These are phyloP conservation scores for Leccinum pellstonianum DNA, from an alignment of 768 basidiomycete species.

Conservation along the genomic window DNA sequence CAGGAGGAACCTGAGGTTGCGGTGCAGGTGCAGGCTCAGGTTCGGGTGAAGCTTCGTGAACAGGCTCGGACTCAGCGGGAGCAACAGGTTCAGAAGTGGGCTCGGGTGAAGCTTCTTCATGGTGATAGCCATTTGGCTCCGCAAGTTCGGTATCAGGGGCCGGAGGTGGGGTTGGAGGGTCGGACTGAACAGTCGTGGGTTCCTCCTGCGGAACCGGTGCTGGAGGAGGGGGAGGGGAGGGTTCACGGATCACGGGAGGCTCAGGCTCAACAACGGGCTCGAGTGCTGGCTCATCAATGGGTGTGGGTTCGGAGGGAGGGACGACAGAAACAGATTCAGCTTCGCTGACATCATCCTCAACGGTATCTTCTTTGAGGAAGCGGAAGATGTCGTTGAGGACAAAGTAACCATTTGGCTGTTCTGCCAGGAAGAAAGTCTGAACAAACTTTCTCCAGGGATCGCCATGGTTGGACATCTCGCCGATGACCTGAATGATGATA, in stretches of 20 bases:
- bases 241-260: conserved; percentile 32
- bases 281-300: conserved; percentile 34
- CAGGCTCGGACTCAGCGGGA: conserved; percentile 27
- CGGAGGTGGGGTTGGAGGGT: conserved; percentile 34
- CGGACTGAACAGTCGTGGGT: conserved; percentile 38
- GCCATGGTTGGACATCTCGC: conserved; percentile 94
- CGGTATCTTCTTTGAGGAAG: conserved; percentile 93
- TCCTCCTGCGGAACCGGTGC: conserved; percentile 36
- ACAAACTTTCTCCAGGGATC: conserved; percentile 98
- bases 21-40: conserved; percentile 28
- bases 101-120: conserved; percentile 35
- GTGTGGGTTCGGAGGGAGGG: conserved; percentile 35
- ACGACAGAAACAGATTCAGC: conserved; percentile 37
- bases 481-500: conserved; percentile 98
- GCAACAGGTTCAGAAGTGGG: conserved; percentile 25
- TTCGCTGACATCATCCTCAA: conserved; percentile 72
- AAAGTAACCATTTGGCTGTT: conserved; percentile 98
- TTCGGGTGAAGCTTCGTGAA: conserved; percentile 26
- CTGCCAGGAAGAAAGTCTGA: conserved; percentile 99
- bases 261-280: conserved; percentile 32
- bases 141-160: conserved; percentile 40
- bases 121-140: conserved; percentile 42
- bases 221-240: conserved; percentile 28
- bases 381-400: conserved; percentile 99
- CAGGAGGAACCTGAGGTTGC: conserved; percentile 10